phyloP scores from a whole-genome alignment of 2,329 filamentous ascomycete genomes.

The Aspergillus arachidicola region DNA sequence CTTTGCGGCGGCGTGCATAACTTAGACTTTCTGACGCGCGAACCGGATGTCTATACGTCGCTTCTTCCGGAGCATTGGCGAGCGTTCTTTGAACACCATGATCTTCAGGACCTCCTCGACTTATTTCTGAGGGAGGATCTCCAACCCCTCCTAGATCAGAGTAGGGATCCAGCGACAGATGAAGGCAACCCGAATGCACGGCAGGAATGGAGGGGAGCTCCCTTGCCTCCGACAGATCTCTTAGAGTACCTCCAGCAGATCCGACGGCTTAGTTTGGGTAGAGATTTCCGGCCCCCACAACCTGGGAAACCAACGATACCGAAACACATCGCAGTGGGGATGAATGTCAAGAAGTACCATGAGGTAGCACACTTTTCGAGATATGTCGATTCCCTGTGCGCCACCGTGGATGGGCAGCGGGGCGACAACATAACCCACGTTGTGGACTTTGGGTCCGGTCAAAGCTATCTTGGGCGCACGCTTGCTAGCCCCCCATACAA shows the following conservation, averaged over 20 bases:
- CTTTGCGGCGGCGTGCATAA: slow-evolving; percentile 98
- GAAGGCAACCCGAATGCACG: slow-evolving; percentile 15
- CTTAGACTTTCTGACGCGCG: slow-evolving; percentile 88
- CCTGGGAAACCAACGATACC: slow-evolving; percentile 58
- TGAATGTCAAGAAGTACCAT: slow-evolving; percentile 95
- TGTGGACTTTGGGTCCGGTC: slow-evolving; percentile 93
- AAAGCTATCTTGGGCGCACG: slow-evolving; percentile 91
- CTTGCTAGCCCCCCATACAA: slow-evolving; percentile 85
- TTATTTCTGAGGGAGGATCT: slow-evolving; percentile 80
- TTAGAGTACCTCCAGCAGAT: slow-evolving; percentile 73
- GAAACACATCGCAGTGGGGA: slow-evolving; percentile 76
- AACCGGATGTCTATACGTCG: slow-evolving; percentile 78
- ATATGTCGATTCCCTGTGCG: slow-evolving; percentile 72
- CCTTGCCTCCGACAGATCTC: slow-evolving; percentile 58
- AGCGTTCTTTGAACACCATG: slow-evolving; percentile 69
- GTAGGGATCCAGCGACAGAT: slow-evolving; percentile 1
- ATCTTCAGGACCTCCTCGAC: slow-evolving; percentile 76
- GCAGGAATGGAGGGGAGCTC: slow-evolving; percentile 47
- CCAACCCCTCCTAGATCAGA: slow-evolving; percentile 39
- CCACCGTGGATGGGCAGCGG: slow-evolving; percentile 54
- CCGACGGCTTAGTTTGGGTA: slow-evolving; percentile 66
- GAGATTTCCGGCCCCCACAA: slow-evolving; percentile 57
- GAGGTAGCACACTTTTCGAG: slow-evolving; percentile 90
- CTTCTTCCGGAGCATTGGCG: slow-evolving; percentile 82
- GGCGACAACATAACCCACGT: slow-evolving; percentile 71